Evolutionary conservation across 2,329 filamentous ascomycete genomes (phyloP), one percentile per base, ranked within the genome.

Genomic region (Penicillium aurantiogriseum): DNA sequence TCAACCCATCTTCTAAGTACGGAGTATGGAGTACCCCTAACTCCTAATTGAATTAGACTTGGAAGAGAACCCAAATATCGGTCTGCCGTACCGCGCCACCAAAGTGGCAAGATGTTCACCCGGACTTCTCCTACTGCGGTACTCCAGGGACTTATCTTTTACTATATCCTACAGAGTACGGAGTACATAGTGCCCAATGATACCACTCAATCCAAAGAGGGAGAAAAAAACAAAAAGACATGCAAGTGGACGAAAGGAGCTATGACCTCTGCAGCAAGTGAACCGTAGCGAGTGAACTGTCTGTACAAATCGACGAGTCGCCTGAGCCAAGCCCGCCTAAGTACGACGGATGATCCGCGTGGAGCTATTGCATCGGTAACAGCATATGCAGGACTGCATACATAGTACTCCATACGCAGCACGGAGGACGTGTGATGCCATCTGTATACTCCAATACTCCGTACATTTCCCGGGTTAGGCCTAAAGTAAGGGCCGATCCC

Each of bases 291-390:
- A 55, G 51, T 55, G 58, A 60, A 47, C 21, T 56, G 56, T 56
- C 40, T 21, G 31, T 31, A 39, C 46, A 35, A 57, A 54, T 61
- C 38, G 61, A 63, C 47, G 48, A 62, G 63, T 65, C 61, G 56
- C 39, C 54, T 51, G 49, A 45, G 56, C 56, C 56, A 54, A 63
- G 60, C 35, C 57, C 47, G 31, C 29, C 49, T 27, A 51, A 29
- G 57, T 43, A 52, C 46, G 35, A 36, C 45, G 40, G 42, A 60
- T 62, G 60, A 62, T 63, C 60, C 53, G 49, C 58, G 55, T 54
- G 40, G 51, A 62, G 58, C 54, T 55, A 60, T 51, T 51, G 35
- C 48, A 51, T 47, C 36, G 53, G 38, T 21, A 54, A 49, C 2
- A 54, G 45, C 27, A 49, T 33, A 25, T 51, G 19, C 23, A 27